A percentile compares a stretch with the other conserved stretches of the same genome.
phyloP scores from a whole-genome alignment of 148 eudicot genomes.

The Vaccinium vitisidaea region DNA sequence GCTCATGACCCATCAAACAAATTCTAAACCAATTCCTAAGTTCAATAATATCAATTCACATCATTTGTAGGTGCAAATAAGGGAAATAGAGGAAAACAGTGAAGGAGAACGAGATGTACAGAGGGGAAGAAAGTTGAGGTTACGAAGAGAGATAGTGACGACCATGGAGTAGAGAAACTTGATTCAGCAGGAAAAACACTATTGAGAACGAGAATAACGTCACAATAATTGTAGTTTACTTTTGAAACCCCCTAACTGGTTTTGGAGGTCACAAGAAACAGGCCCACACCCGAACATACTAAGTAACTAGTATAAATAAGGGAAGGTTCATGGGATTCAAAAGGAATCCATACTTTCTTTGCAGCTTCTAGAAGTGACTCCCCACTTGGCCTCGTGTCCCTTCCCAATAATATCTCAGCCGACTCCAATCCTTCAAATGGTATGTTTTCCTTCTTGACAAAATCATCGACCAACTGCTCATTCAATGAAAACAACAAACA shows the following conservation, averaged over 20 bases:
- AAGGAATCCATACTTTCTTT: slow-evolving; percentile 54
- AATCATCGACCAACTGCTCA: slow-evolving; percentile 69
- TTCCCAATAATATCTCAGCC: slow-evolving; percentile 71
- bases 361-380: slow-evolving; percentile 81
- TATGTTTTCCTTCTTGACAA: slow-evolving; percentile 71
- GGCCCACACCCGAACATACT: neutral
- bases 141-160: neutral
- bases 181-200: neutral
- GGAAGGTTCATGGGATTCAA: neutral
- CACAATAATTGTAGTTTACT: neutral
- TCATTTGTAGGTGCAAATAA: neutral
- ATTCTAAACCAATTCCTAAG: neutral
- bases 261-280: slow-evolving; percentile 1
- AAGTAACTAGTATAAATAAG: neutral
- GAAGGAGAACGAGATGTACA: neutral
- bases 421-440: slow-evolving; percentile 39
- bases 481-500: neutral
- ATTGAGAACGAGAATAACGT: neutral
- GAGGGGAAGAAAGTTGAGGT: neutral
- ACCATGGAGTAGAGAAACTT: neutral
- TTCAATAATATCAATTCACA: neutral
- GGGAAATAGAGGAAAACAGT: neutral
- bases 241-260: neutral
- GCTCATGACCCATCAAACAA: neutral
- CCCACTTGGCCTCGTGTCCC: slow-evolving; percentile 99